Evolutionary conservation across 495 filamentous ascomycete genomes (phyloP), one percentile per base, ranked within the genome.

Genomic region (Tuber borchii): DNA sequence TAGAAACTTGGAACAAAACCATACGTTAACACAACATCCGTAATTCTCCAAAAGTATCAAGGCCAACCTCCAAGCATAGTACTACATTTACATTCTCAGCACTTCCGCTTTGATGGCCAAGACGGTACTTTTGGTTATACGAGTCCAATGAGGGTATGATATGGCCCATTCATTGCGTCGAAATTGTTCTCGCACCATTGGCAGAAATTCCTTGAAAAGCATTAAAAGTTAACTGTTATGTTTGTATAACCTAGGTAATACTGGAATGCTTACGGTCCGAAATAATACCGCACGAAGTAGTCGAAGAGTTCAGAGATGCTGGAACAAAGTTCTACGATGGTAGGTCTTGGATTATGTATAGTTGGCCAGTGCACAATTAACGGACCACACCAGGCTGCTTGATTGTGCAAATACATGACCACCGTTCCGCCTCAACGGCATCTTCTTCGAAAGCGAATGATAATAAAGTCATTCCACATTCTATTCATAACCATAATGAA

Each of bases 31-130:
- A 91, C 89, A 42, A 88, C 90, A 37, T 83, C 87, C 7, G 91
- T 97, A 81, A 93, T 99, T 70, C 88, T 99, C 2, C 89, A 88
- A 80, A 97, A 95, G 85, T 96, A 90, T 83, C 85, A 87, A 7
- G 94, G 91, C 79, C 86, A 86, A 16, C 88, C 88, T 19, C 95
- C 96, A 0, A 97, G 93, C 17, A 86, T 98, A 14, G 89, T 94
- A 65, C 84, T 99, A 48, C 94, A 98, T 84, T 85, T 99, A 1
- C 90, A 97, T 82, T 88, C 90, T 5, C 91, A 87, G 7, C 89
- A 97, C 84, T 97, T 97, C 83, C 91, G 93, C 71, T 97, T 99
- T 84, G 95, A 98, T 78, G 90, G 93, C 76, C 94, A 97, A 85
- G 93, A 97, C 84, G 93, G 94, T 77, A 92, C 91, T 82, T 97